phyloP scores from a whole-genome alignment of 192 early-diverging fungal genomes.

The Thamnidium elegans region DNA sequence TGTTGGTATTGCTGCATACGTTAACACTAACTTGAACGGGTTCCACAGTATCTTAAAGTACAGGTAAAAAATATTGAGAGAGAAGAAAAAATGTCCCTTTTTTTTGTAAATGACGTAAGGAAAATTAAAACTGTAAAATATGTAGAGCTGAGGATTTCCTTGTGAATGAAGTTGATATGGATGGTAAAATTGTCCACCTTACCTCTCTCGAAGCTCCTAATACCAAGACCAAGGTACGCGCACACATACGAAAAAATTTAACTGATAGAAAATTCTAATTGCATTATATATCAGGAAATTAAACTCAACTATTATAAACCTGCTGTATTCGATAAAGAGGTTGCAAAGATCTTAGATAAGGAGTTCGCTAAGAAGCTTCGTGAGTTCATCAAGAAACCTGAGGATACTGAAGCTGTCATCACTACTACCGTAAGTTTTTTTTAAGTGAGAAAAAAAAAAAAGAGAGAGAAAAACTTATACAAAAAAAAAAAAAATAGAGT shows the following conservation, averaged over 20 bases:
- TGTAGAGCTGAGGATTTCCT: constrained; percentile 83
- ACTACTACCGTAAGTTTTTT: constrained; percentile 20
- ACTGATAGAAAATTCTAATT: not conserved
- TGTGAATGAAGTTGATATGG: constrained; percentile 85
- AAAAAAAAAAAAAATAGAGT: constrained; percentile 9
- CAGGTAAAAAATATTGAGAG: constrained; percentile 8
- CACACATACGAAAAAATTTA: not conserved
- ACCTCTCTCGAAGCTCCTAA: constrained; percentile 30
- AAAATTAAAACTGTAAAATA: not conserved
- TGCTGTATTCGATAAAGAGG: constrained; percentile 18
- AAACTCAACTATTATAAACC: not conserved
- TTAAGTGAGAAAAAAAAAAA: not conserved
- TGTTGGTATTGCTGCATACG: constrained; percentile 22
- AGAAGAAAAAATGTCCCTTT: not conserved
- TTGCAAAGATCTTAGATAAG: constrained; percentile 16
- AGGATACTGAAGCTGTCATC: constrained; percentile 16
- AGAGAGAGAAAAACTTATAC: too few relatives aligned
- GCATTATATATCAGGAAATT: too few relatives aligned
- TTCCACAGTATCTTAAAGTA: constrained; percentile 32
- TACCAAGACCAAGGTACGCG: not conserved
- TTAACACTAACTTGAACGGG: constrained; percentile 9
- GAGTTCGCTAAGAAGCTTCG: constrained; percentile 21
- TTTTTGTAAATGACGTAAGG: not conserved
- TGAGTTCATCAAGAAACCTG: constrained; percentile 28
- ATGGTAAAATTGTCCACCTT: constrained; percentile 71